These are phyloP conservation scores for Castanopsis chinensis DNA, from an alignment of 306 rosid species.

Conservation along the genomic window DNA sequence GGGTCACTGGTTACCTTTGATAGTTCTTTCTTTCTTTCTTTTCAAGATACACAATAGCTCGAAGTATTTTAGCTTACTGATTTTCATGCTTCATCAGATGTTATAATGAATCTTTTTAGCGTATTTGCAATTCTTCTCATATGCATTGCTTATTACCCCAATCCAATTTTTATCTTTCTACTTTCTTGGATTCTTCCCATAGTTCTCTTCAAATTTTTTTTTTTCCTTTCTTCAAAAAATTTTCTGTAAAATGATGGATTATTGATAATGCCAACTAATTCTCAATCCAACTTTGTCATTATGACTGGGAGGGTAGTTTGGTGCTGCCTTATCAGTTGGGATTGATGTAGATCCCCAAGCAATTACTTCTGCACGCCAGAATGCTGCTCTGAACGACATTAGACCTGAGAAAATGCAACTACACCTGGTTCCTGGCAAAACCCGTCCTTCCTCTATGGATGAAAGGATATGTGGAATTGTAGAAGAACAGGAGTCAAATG, in stretches of 20 bases:
- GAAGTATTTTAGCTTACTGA: too few species aligned
- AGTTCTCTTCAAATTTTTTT: not conserved
- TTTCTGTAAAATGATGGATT: not conserved
- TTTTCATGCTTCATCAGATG: too few species aligned
- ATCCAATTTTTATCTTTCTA: not conserved
- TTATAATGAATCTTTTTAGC: not conserved
- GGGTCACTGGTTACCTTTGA: too few species aligned
- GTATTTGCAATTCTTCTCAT: constrained; percentile 3
- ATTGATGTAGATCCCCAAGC: constrained; percentile 81
- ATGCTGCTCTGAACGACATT: constrained; percentile 72
- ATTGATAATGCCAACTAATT: constrained; percentile 12
- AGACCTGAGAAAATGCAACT: constrained; percentile 64
- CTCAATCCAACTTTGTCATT: constrained; percentile 19
- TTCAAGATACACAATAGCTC: too few species aligned
- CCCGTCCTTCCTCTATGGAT: constrained; percentile 10
- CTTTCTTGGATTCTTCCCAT: not conserved
- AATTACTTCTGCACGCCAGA: constrained; percentile 66
- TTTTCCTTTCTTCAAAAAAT: not conserved
- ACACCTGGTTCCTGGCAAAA: constrained; percentile 37
- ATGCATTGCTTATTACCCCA: not conserved
- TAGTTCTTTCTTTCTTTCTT: too few species aligned
- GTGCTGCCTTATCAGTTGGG: constrained; percentile 79
- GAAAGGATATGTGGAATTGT: constrained; percentile 19
- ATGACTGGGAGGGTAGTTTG: constrained; percentile 48
- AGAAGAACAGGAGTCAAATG: constrained; percentile 31